These are phyloP conservation scores for Stachybotrys chartarum DNA, from an alignment of 2,329 filamentous ascomycete genomes.

Conservation along the genomic window DNA sequence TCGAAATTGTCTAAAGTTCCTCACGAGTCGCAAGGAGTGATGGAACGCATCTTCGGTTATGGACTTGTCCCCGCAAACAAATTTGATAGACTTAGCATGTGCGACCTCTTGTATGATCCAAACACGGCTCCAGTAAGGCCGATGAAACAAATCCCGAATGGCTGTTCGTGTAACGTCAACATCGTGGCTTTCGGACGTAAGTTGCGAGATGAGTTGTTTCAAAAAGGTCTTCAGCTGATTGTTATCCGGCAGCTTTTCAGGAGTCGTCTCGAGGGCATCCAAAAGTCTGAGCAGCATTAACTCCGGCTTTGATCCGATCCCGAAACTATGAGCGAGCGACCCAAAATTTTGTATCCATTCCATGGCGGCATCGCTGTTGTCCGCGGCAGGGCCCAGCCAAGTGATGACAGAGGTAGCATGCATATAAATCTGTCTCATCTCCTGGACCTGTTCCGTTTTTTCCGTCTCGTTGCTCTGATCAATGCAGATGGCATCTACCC, in stretches of 20 bases:
- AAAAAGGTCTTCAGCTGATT: background rate
- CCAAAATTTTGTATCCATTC: background rate
- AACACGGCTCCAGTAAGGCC: background rate
- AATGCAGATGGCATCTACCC: background rate
- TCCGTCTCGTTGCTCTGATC: background rate
- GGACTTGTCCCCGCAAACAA: background rate
- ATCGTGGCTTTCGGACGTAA: background rate
- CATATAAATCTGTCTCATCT: background rate
- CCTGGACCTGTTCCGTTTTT: background rate
- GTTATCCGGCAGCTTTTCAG: background rate
- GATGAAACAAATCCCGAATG: background rate
- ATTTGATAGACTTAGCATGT: background rate
- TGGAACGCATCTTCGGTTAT: background rate
- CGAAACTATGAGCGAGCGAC: background rate
- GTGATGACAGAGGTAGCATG: background rate
- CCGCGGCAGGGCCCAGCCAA: constrained; percentile 11
- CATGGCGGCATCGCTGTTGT: constrained; percentile 1
- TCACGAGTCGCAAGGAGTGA: background rate
- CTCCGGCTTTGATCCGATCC: background rate
- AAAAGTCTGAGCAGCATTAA: background rate
- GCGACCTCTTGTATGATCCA: background rate
- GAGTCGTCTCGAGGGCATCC: background rate
- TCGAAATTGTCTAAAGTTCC: background rate
- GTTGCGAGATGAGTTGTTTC: background rate
- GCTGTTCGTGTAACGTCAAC: background rate